These are phyloP conservation scores for Yamadazyma mexicana DNA, from an alignment of 1,139 yeast genomes.

Conservation along the genomic window DNA sequence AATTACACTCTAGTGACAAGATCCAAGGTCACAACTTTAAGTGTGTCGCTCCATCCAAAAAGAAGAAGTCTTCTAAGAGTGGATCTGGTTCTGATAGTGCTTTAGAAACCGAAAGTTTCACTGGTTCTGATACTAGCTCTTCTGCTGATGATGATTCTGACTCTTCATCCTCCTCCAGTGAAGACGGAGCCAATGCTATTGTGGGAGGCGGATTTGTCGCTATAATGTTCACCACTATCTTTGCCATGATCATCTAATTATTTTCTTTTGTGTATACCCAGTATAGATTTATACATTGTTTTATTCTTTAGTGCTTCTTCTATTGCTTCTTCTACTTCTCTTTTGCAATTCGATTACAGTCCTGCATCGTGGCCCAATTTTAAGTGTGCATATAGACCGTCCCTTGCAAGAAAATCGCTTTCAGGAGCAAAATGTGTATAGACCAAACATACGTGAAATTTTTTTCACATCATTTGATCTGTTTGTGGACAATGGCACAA, in stretches of 20 bases:
- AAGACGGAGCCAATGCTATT: conserved; percentile 11
- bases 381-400: too few species aligned
- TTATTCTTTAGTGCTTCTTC: neutral
- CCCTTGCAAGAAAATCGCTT: too few species aligned
- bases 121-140: conserved; percentile 14
- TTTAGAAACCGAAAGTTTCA: conserved; percentile 18
- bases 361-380: too few species aligned
- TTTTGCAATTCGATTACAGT: too few species aligned
- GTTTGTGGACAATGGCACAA: too few species aligned
- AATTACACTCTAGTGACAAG: conserved; percentile 30
- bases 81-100: conserved; percentile 15
- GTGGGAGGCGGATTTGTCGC: conserved; percentile 15
- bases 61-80: conserved; percentile 19
- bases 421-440: too few species aligned
- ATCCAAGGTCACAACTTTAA: conserved; percentile 49
- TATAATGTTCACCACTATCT: conserved; percentile 10
- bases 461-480: too few species aligned
- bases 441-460: too few species aligned
- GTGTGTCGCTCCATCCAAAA: conserved; percentile 44
- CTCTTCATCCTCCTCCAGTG: conserved; percentile 8
- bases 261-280: too few species aligned
- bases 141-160: conserved; percentile 8
- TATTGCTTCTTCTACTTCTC: too few species aligned
- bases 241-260: conserved; percentile 11
- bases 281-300: neutral